phyloP scores from a whole-genome alignment of 1,284 basidiomycete genomes.

The Puccinia coronata region DNA sequence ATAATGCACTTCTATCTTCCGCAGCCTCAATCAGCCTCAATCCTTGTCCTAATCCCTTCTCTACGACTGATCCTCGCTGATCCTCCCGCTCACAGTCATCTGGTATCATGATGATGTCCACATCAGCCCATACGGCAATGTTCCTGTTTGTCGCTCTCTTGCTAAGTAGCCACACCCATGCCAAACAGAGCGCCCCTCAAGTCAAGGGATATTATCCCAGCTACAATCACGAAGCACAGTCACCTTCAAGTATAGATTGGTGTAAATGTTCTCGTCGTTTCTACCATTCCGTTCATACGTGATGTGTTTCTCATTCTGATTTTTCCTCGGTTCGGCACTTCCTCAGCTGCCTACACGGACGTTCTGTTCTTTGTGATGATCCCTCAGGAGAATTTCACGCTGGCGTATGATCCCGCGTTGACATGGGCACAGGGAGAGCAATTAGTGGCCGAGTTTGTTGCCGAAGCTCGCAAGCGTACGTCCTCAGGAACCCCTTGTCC shows the following conservation, averaged over 20 bases:
- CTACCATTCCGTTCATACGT: not conserved
- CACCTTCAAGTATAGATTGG: constrained; percentile 8
- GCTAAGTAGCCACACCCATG: too few species aligned
- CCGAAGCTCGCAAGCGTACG: constrained; percentile 23
- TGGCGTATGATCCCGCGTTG: constrained; percentile 10
- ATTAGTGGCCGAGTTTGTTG: constrained; percentile 26
- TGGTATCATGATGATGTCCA: too few species aligned
- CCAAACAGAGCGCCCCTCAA: too few species aligned
- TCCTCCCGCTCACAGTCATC: too few species aligned
- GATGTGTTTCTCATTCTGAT: not conserved
- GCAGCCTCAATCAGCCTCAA: too few species aligned
- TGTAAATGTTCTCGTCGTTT: constrained; percentile 6
- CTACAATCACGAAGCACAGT: constrained; percentile 14
- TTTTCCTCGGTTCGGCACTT: not conserved
- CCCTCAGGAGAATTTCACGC: constrained; percentile 3
- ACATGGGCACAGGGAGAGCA: not conserved
- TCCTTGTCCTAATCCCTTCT: too few species aligned
- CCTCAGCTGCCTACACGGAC: constrained; percentile 44
- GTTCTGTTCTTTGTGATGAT: constrained; percentile 31
- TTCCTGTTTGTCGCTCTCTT: too few species aligned
- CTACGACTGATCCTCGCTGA: too few species aligned
- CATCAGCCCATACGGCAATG: too few species aligned
- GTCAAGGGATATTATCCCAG: constrained; percentile 46
- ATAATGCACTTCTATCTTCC: too few species aligned
- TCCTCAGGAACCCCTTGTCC: not conserved